Evolutionary conservation across 2,329 filamentous ascomycete species (phyloP).

Genomic region (Ophiostoma perfectum): DNA sequence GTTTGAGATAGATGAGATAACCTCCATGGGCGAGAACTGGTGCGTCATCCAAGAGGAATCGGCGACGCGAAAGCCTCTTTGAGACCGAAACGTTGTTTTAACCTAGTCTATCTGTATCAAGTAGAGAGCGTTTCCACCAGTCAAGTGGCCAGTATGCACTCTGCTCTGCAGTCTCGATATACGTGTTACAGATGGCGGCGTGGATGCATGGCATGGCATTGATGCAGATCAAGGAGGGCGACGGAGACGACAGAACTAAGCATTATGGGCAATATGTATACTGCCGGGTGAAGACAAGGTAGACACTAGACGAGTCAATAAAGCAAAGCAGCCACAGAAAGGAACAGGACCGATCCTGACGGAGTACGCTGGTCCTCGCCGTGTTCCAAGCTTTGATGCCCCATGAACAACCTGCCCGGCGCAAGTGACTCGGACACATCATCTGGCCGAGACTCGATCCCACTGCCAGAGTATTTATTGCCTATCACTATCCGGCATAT

Average conservation of each 20-base stretch:
- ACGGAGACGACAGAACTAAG: neutral
- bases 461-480: neutral
- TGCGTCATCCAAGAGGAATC: no score
- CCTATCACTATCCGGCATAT: neutral
- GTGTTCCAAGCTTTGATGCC: no score
- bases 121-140: neutral
- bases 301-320: neutral
- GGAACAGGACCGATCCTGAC: neutral
- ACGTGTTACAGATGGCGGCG: neutral
- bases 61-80: no score
- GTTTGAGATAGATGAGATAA: no score
- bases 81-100: neutral
- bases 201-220: neutral
- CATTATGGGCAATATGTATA: neutral
- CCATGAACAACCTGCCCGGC: neutral
- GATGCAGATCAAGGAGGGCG: neutral
- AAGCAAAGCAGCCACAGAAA: no score
- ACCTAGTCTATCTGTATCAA: neutral
- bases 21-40: neutral
- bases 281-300: neutral
- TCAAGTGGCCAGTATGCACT: neutral
- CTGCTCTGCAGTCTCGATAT: neutral
- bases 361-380: no score
- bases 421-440: neutral
- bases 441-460: neutral